Evolutionary conservation across 208 protist species (phyloP).

Genomic region (Leishmania amazonensis): DNA sequence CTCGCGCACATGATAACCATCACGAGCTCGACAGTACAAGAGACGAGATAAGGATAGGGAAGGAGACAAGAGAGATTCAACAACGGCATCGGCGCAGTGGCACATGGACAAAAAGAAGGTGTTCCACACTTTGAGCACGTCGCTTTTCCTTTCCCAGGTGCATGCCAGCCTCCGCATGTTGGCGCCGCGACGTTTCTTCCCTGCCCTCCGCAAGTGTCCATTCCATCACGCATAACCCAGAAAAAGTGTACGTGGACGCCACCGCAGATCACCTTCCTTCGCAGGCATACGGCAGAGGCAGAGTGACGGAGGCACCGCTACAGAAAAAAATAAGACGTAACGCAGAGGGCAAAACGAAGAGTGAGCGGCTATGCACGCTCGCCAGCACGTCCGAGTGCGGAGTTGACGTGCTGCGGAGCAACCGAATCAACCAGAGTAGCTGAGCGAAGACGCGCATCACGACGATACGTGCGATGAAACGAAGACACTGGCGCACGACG

Average conservation of each 20-base stretch:
- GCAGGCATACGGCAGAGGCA: not conserved
- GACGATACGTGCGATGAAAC: too few relatives aligned
- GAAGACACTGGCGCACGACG: too few relatives aligned
- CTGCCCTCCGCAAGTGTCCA: too few relatives aligned
- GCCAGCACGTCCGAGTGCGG: too few relatives aligned
- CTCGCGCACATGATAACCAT: not conserved
- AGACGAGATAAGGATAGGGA: not conserved
- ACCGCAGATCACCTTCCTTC: too few relatives aligned
- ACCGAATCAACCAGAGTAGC: too few relatives aligned
- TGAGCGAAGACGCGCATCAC: too few relatives aligned
- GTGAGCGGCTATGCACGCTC: not conserved
- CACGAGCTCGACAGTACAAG: not conserved
- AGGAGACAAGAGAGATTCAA: not conserved
- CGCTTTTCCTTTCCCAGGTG: too few relatives aligned
- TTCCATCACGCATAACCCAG: not conserved
- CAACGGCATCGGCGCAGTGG: not conserved
- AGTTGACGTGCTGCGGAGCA: too few relatives aligned
- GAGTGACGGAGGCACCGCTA: not conserved
- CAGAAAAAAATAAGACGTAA: not conserved
- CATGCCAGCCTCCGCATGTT: too few relatives aligned
- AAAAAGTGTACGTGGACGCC: not conserved
- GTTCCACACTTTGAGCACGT: too few relatives aligned
- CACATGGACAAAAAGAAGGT: not conserved
- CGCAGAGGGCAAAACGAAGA: not conserved
- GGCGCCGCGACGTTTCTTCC: too few relatives aligned